phyloP scores from a whole-genome alignment of 441 rosid genomes.

The Euphorbia celastroides region DNA sequence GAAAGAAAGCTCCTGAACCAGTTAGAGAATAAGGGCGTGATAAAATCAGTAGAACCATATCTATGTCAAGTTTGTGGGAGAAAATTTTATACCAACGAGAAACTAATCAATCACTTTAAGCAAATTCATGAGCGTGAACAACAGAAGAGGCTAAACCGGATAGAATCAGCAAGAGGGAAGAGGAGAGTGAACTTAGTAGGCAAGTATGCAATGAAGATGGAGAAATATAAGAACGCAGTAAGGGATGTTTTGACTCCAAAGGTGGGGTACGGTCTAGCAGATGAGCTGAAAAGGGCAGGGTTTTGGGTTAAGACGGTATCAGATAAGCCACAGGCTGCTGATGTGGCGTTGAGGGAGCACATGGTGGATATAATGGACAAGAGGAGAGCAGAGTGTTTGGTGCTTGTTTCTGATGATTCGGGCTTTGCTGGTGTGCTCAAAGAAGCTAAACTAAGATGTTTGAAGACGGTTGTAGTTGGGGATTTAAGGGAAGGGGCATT shows the following conservation, averaged over 20 bases:
- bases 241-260: constrained; percentile 54
- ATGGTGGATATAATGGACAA: constrained; percentile 73
- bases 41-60: constrained; percentile 50
- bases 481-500: constrained; percentile 52
- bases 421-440: constrained; percentile 58
- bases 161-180: constrained; percentile 71
- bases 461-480: constrained; percentile 76
- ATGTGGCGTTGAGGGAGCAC: constrained; percentile 63
- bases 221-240: constrained; percentile 63
- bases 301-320: constrained; percentile 58
- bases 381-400: constrained; percentile 64
- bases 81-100: constrained; percentile 60
- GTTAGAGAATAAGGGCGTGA: constrained; percentile 52
- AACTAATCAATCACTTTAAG: constrained; percentile 61
- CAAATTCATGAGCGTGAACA: constrained; percentile 78
- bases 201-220: constrained; percentile 70
- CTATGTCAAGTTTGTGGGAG: constrained; percentile 71
- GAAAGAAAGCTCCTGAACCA: constrained; percentile 49
- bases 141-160: constrained; percentile 65
- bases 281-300: constrained; percentile 73
- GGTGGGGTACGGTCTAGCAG: constrained; percentile 64
- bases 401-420: constrained; percentile 83
- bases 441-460: constrained; percentile 69
- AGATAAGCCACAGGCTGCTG: constrained; percentile 72
- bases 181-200: constrained; percentile 66